Evolutionary conservation across 2,329 filamentous ascomycete species (phyloP).

Genomic region (Alternaria brassicae): DNA sequence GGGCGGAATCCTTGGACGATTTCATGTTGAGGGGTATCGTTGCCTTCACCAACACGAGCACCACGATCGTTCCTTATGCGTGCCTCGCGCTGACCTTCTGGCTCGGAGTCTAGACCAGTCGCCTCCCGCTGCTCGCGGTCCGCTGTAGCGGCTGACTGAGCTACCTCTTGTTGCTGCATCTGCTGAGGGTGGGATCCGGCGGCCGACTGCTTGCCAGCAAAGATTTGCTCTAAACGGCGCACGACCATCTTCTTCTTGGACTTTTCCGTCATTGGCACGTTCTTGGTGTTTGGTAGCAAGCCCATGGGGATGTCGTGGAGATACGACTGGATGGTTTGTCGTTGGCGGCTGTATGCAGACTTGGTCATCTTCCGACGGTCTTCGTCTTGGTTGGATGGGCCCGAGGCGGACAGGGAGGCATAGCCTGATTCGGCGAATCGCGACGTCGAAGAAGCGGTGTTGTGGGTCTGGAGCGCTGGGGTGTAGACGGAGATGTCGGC

Average conservation of each 20-base stretch:
- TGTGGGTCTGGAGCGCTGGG: conserved; percentile 62
- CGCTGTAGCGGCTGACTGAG: conserved; percentile 60
- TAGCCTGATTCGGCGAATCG: conserved; percentile 63
- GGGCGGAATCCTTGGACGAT: conserved; percentile 33
- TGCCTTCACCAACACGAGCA: conserved; percentile 26
- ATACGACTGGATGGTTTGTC: conserved; percentile 70
- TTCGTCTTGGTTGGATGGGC: conserved; percentile 46
- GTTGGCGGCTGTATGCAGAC: conserved; percentile 43
- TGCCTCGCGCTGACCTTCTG: conserved; percentile 57
- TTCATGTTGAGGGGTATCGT: conserved; percentile 13
- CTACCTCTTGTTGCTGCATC: conserved; percentile 65
- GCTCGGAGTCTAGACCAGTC: conserved; percentile 42
- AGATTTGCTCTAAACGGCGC: conserved; percentile 77
- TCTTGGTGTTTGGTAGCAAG: conserved; percentile 66
- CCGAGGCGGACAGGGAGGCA: conserved; percentile 65
- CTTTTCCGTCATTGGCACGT: conserved; percentile 68
- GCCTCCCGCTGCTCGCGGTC: conserved; percentile 54
- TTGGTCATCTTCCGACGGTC: conserved; percentile 40
- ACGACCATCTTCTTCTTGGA: conserved; percentile 81
- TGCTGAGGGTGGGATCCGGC: conserved; percentile 57
- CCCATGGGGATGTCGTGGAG: conserved; percentile 75
- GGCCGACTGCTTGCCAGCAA: conserved; percentile 70
- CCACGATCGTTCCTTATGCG: conserved; percentile 50
- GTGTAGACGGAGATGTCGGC: conserved; percentile 42
- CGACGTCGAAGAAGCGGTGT: conserved; percentile 65